phyloP scores from a whole-genome alignment of 2,329 filamentous ascomycete species.

The Gyromitra esculenta region DNA sequence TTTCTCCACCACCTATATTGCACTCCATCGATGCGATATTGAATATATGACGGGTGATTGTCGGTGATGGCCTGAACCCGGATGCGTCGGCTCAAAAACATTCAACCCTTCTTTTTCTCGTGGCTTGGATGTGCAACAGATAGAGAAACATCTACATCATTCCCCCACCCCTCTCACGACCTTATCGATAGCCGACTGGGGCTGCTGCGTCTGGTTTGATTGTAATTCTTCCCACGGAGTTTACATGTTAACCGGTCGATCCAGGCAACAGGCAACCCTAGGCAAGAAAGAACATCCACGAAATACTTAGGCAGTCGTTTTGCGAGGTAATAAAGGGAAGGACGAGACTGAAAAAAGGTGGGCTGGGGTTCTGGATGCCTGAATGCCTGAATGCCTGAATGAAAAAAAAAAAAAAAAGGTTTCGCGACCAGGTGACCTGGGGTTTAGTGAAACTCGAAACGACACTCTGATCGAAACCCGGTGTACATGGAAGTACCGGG shows the following conservation, averaged over 20 bases:
- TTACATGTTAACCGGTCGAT: conserved; percentile 20
- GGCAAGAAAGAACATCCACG: background rate
- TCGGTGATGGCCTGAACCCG: background rate
- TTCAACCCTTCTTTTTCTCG: background rate
- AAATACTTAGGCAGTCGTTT: background rate
- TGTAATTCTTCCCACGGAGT: background rate
- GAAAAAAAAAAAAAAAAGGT: no score
- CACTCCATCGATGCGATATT: background rate
- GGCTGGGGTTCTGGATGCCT: conserved; percentile 2
- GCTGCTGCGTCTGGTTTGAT: background rate
- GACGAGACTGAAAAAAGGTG: background rate
- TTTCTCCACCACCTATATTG: background rate
- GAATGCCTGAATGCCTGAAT: background rate
- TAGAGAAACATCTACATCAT: conserved; percentile 20
- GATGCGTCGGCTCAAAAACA: background rate
- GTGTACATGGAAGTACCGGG: background rate
- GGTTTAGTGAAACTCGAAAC: conserved; percentile 5
- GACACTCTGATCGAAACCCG: conserved; percentile 1
- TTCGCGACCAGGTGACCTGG: conserved; percentile 4
- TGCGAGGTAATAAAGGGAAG: background rate
- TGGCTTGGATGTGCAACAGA: conserved; percentile 10
- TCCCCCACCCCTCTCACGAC: background rate
- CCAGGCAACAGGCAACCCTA: conserved; percentile 38
- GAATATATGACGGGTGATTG: background rate
- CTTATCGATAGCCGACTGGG: background rate